Base-by-base conservation (phyloP, 2,329 filamentous ascomycete genomes). In the Sclerotinia trifoliorum region DNA sequence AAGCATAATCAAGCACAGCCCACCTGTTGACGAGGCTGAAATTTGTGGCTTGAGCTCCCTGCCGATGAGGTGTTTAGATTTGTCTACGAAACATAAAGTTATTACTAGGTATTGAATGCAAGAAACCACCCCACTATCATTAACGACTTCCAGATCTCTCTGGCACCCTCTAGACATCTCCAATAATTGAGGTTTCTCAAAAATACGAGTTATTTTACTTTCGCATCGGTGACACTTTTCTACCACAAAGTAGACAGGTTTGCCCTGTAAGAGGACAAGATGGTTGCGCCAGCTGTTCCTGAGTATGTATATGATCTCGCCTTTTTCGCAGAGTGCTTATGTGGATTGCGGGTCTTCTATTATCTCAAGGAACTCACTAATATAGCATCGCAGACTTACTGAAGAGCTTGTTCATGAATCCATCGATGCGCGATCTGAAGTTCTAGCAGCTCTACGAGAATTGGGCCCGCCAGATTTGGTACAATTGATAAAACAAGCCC, bases 401-500 rank as follows among this genome's bases (percentile, higher is more conserved):
- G 95, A 99, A 82, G 93, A 97, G 80, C 87, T 95, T 72, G 86
- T 96, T 71, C 91, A 96, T 78, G 93, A 96, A 75, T 92, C 94
- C 65, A 90, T 97, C 79, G 94, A 97, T 78, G 89, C 93, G 75
- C 90, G 95, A 79, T 96, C 94, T 74, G 95, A 99, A 78, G 91
- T 91, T 55, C 86, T 99, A 51, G 85, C 90, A 73, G 87, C 88
- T 60, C 85, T 99, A 71, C 91, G 95, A 77, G 95, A 99, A 84
- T 87, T 99, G 68, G 95, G 95, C 54, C 95, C 95, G 35, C 95
- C 95, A 66, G 95, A 99, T 80, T 86, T 99, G 39, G 94, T 98
- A 51, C 95, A 99, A 81, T 86, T 99, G 68, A 87, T 97, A 75
- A 98, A 97, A 79, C 86, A 88, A 76, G 82, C 83, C 64, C 80